These are phyloP conservation scores for Cystofilobasidium bisporidii DNA, from an alignment of 768 basidiomycete species.

Conservation along the genomic window DNA sequence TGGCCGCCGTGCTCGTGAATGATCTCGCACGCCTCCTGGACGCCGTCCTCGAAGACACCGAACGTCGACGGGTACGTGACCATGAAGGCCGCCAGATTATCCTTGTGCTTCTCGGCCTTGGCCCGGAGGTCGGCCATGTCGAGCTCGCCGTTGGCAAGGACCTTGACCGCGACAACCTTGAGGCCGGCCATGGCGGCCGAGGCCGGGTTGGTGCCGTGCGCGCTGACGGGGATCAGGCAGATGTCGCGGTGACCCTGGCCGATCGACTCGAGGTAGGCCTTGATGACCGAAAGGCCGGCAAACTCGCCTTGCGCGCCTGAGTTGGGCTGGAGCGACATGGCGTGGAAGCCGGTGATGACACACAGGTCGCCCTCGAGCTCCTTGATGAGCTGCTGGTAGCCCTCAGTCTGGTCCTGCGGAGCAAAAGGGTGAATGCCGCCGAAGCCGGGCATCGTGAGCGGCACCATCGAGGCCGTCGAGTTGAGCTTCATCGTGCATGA, in stretches of 20 bases:
- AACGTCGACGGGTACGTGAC: conserved; percentile 97
- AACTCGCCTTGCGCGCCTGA: conserved; percentile 98
- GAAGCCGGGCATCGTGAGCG: conserved; percentile 90
- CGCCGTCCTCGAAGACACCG: conserved; percentile 91
- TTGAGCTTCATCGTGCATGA: conserved; percentile 86
- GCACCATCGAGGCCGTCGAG: conserved; percentile 95
- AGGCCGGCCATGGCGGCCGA: conserved; percentile 95
- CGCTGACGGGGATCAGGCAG: conserved; percentile 87
- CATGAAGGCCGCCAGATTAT: conserved; percentile 68
- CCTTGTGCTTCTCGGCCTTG: conserved; percentile 84
- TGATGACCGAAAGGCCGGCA: conserved; percentile 85
- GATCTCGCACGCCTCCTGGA: conserved; percentile 75
- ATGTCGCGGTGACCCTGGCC: conserved; percentile 78
- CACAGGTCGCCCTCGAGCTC: conserved; percentile 86
- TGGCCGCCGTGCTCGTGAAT: conserved; percentile 93
- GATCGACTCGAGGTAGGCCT: conserved; percentile 83
- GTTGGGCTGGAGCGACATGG: conserved; percentile 95
- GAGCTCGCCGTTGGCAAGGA: conserved; percentile 72
- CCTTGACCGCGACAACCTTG: conserved; percentile 93
- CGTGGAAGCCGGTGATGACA: conserved; percentile 90
- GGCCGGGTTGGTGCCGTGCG: conserved; percentile 98
- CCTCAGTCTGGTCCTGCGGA: conserved; percentile 76
- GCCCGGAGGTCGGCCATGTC: conserved; percentile 73
- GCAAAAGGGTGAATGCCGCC: conserved; percentile 84
- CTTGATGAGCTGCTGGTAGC: conserved; percentile 73